Conservation (phyloP, 164 flowering plant species). For the Aristolochia fimbriata region DNA sequence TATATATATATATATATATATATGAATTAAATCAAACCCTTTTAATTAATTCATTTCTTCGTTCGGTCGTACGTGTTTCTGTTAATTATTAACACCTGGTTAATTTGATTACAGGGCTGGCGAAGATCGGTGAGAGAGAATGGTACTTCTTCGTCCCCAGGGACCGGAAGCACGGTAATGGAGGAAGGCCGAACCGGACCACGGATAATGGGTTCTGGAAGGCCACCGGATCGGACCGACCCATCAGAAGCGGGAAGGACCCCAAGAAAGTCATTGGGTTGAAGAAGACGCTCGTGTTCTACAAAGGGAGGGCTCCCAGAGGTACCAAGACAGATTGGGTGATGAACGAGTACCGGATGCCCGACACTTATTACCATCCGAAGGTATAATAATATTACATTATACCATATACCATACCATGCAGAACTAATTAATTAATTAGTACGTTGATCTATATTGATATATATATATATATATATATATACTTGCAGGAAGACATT, state of each 20-base stretch:
- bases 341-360: slow-evolving; percentile 73
- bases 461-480: no score
- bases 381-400: slow-evolving; percentile 17
- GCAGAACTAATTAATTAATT: no score
- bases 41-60: no score
- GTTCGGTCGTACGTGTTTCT: no score
- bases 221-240: slow-evolving; percentile 90
- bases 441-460: no score
- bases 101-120: slow-evolving; percentile 47
- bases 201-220: slow-evolving; percentile 87
- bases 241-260: slow-evolving; percentile 39
- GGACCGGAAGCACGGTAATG: slow-evolving; percentile 60
- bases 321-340: slow-evolving; percentile 91
- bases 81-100: no score
- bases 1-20: no score
- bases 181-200: slow-evolving; percentile 89
- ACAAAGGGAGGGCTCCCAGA: slow-evolving; percentile 72
- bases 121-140: slow-evolving; percentile 84
- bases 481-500: slow-evolving; percentile 29
- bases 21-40: no score
- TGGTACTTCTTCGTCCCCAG: slow-evolving; percentile 96
- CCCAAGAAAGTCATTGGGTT: slow-evolving; percentile 58
- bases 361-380: slow-evolving; percentile 10
- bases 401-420: no score
- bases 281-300: slow-evolving; percentile 84